These are phyloP conservation scores for Pythium dissimile DNA, from an alignment of 352 stramenopile species.

Conservation along the genomic window DNA sequence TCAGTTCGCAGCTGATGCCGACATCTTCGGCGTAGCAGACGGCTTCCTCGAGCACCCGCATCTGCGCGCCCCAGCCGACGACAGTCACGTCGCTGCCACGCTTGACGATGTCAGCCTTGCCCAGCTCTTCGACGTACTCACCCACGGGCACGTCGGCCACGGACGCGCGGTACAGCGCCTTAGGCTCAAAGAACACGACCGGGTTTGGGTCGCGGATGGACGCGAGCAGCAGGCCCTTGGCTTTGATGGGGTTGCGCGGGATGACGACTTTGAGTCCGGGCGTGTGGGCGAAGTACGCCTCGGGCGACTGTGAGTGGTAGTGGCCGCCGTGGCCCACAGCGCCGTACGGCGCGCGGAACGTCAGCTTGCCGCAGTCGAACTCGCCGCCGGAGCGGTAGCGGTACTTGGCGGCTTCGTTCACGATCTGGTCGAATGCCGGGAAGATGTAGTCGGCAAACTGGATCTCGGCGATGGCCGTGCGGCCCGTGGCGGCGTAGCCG, in stretches of 20 bases:
- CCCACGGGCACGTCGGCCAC: slow-evolving; percentile 95
- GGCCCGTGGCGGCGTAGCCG: slow-evolving; percentile 94
- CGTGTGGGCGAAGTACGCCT: slow-evolving; percentile 97
- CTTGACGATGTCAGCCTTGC: slow-evolving; percentile 93
- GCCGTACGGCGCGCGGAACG: slow-evolving; percentile 94
- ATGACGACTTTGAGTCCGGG: slow-evolving; percentile 98
- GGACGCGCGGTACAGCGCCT: slow-evolving; percentile 95
- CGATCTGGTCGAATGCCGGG: slow-evolving; percentile 95
- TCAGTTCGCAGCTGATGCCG: slow-evolving; percentile 96
- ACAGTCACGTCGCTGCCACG: slow-evolving; percentile 93
- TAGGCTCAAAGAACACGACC: slow-evolving; percentile 98
- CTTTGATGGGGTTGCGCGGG: slow-evolving; percentile 90
- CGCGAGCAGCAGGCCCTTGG: slow-evolving; percentile 95
- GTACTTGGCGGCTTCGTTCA: slow-evolving; percentile 98
- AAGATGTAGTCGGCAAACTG: slow-evolving; percentile 99
- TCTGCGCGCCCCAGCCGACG: slow-evolving; percentile 92
- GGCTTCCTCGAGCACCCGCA: slow-evolving; percentile 82
- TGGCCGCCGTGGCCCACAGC: slow-evolving; percentile 92
- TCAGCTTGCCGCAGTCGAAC: slow-evolving; percentile 97
- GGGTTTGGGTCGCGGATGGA: slow-evolving; percentile 96
- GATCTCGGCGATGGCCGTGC: slow-evolving; percentile 97
- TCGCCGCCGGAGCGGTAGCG: slow-evolving; percentile 97
- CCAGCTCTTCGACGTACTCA: slow-evolving; percentile 94
- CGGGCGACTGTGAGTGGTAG: slow-evolving; percentile 95
- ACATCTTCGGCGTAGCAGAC: slow-evolving; percentile 87